phyloP scores from a whole-genome alignment of 805 yeast species.

The Wickerhamomyces ciferrii region DNA sequence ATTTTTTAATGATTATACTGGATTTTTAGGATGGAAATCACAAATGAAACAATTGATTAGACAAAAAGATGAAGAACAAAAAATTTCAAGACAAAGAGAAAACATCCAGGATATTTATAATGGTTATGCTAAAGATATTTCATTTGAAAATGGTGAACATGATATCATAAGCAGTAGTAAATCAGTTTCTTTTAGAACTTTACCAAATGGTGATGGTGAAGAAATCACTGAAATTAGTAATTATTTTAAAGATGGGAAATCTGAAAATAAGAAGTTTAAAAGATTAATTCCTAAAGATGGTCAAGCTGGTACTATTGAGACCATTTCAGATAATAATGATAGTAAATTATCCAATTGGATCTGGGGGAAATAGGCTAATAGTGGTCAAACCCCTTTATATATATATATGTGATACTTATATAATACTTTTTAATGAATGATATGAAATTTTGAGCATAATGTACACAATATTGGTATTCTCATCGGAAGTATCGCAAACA shows the following conservation, averaged over 20 bases:
- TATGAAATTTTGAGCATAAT: background rate
- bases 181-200: conserved; percentile 28
- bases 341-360: conserved; percentile 13
- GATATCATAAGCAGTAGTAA: conserved; percentile 33
- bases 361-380: conserved; percentile 10
- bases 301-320: conserved; percentile 26
- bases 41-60: conserved; percentile 43
- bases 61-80: conserved; percentile 25
- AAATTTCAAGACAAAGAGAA: conserved; percentile 9
- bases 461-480: too few species aligned
- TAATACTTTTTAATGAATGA: background rate
- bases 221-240: conserved; percentile 31
- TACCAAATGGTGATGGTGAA: conserved; percentile 39
- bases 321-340: conserved; percentile 1
- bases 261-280: conserved; percentile 30
- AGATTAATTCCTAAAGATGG: conserved; percentile 33
- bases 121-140: conserved; percentile 21
- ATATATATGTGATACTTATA: background rate
- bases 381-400: background rate
- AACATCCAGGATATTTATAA: conserved; percentile 11
- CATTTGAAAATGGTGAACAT: conserved; percentile 11
- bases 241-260: conserved; percentile 37
- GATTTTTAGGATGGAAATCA: conserved; percentile 63
- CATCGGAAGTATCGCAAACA: background rate
- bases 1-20: conserved; percentile 62